Base-by-base conservation (phyloP, 192 early-diverging fungal genomes). In the Cladochytrium replicatum region DNA sequence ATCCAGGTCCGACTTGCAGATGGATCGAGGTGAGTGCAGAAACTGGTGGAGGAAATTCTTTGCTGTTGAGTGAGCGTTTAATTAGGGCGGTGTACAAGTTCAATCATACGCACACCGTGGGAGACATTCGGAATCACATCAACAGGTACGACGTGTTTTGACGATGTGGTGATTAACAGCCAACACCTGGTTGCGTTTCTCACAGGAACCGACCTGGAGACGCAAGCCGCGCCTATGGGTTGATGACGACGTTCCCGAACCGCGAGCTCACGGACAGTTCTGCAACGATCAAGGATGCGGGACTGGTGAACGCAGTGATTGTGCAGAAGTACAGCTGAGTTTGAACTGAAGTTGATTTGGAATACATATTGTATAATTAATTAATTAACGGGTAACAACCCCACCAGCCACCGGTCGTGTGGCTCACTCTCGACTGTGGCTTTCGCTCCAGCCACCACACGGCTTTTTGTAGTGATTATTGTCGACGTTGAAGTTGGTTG, bases 1-100 rank as follows among this genome's bases (percentile, higher is more conserved):
- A 72, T 99, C n/a, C 93, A 95, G 64, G 77, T 99, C 46, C 77
- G 95, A 29, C 62, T 99, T 42, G 87, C 74, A 3, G 91, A 97
- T 54, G 93, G 95, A 17, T 75, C 87, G n/a, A 75, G 76, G 76
- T 78, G 55, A 8, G 15, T 39, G 17, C 41, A 29, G 6, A 29
- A 6, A 21, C 28, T 41, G 25, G 26, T 30, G n/a, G 8, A 58
- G 7, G 19, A 13, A 6, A 39, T 9, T 17, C 27, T 42, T 31
- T 40, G 7, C 8, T 19, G 6, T 17, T 43, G 4, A n/a, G n/a
- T n/a, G n/a, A n/a, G n/a, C n/a, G n/a, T n/a, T n/a, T n/a, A n/a
- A n/a, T n/a, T 47, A 73, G 88, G 48, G 58, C 92, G 68, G 77
- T 95, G n/a, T 82, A 78, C n/a, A 81, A 79, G 44, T 81, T 87